Conservation (phyloP, 2,329 filamentous ascomycete genomes). For the Cladosporium sp. region DNA sequence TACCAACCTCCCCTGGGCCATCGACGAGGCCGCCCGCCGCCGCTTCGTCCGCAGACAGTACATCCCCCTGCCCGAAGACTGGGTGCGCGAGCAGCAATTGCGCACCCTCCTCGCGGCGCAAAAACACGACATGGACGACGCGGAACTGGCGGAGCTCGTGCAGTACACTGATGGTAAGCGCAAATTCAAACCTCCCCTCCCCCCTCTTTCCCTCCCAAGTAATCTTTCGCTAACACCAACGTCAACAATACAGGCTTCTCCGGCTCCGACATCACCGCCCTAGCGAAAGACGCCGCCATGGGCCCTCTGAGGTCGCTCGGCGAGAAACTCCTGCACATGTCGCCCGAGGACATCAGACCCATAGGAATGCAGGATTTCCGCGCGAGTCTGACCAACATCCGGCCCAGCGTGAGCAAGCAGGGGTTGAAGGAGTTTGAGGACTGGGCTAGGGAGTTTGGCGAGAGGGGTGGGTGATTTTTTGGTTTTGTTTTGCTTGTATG, state of each 20-base stretch:
- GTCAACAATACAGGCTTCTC: slow-evolving; percentile 70
- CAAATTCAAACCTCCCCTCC: too few species aligned
- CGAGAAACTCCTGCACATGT: slow-evolving; percentile 83
- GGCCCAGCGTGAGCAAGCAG: slow-evolving; percentile 82
- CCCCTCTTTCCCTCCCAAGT: not conserved
- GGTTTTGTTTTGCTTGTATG: too few species aligned
- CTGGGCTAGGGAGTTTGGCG: slow-evolving; percentile 91
- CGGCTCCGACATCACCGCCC: slow-evolving; percentile 90
- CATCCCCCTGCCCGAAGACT: slow-evolving; percentile 84
- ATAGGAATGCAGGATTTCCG: slow-evolving; percentile 81
- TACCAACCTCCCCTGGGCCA: slow-evolving; percentile 95
- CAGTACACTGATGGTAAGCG: slow-evolving; percentile 72
- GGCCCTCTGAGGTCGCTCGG: slow-evolving; percentile 86
- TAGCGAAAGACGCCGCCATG: slow-evolving; percentile 98
- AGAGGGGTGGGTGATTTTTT: slow-evolving; percentile 65
- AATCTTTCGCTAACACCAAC: not conserved
- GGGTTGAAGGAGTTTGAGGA: slow-evolving; percentile 88
- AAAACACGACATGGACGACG: slow-evolving; percentile 70
- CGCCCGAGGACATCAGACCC: slow-evolving; percentile 88
- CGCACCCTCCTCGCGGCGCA: slow-evolving; percentile 78
- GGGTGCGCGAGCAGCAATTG: slow-evolving; percentile 75
- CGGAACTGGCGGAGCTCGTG: slow-evolving; percentile 73
- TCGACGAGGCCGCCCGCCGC: slow-evolving; percentile 88
- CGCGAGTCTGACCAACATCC: slow-evolving; percentile 76
- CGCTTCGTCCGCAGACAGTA: slow-evolving; percentile 93